Evolutionary conservation across 2,329 filamentous ascomycete species (phyloP), one percentile per base, ranked within the genome.

Genomic region (Metarhizium guizhouense): DNA sequence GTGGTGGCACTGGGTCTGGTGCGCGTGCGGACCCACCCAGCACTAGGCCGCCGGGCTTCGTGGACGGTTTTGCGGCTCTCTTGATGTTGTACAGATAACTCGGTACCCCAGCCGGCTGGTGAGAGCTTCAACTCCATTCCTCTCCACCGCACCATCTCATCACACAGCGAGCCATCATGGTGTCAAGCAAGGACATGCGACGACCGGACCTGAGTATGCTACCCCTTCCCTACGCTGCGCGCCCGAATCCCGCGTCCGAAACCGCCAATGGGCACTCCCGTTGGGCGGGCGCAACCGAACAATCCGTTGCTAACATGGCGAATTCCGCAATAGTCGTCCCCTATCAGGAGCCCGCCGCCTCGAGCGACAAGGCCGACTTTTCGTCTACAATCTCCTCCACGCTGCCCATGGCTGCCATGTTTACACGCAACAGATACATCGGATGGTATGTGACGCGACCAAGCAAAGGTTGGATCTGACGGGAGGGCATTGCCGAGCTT

Each of bases 341-440:
- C 58, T 96, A 94, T 72, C 84, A 90, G 72, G 87, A 87, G 64
- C 90, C 90, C 47, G 76, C 79, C 51, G 76, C 82, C 64, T 84
- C 85, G 65, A 81, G 79, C 65, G 80, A 82, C 20, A 65, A 76
- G 59, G 75, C 81, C 61, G 91, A 96, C 67, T 81, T 95, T 71
- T 78, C 83, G 54, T 86, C 87, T 72, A 90, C 79, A 32, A 67
- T 86, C 55, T 76, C 80, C 32, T 93, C 86, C 67, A 95, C 92
- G 40, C 78, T 97, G 67, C 93, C 93, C 57, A 96, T 96, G 93
- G 91, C 90, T 57, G 92, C 92, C 60, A 95, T 96, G 80, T 94
- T 96, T 70, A 94, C 88, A 64, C 82, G 91, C 63, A 96, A 95
- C 75, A 88, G 89, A 80, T 94, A 82, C 66, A 74, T 86, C 56